These are phyloP conservation scores for Yamadazyma nakazawae DNA, from an alignment of 805 yeast species.

Conservation along the genomic window DNA sequence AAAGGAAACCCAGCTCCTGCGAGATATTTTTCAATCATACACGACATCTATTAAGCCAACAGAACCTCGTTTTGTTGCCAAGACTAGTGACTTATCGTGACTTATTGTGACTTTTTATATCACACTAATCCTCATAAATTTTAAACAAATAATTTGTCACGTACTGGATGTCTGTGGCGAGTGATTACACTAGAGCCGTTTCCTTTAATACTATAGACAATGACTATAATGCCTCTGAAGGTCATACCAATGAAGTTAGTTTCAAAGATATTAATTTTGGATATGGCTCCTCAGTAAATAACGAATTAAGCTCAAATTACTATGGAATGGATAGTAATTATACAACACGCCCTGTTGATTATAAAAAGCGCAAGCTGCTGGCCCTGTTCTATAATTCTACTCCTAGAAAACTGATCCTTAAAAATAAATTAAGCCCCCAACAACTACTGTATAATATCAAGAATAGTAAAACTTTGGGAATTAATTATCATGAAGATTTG, in stretches of 20 bases:
- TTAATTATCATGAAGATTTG: constrained; percentile 17
- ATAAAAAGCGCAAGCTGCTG: constrained; percentile 5
- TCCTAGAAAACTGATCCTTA: constrained; percentile 25
- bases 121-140: not conserved
- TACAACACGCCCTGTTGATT: not conserved
- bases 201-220: constrained; percentile 40
- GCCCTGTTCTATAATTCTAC: not conserved
- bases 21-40: not conserved
- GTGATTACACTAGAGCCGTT: constrained; percentile 33
- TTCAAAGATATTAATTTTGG: constrained; percentile 14
- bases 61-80: not conserved
- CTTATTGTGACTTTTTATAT: not conserved
- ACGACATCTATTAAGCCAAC: not conserved
- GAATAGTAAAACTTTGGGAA: constrained; percentile 13
- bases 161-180: constrained; percentile 7
- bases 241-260: not conserved
- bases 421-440: constrained; percentile 30
- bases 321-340: not conserved
- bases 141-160: not conserved
- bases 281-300: constrained; percentile 9
- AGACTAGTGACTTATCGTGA: not conserved
- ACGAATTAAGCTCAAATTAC: constrained; percentile 9
- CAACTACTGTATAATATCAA: constrained; percentile 20
- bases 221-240: constrained; percentile 18
- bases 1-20: not conserved